These are phyloP conservation scores for Curvularia sp. DNA, from an alignment of 2,329 filamentous ascomycete genomes.

Conservation along the genomic window DNA sequence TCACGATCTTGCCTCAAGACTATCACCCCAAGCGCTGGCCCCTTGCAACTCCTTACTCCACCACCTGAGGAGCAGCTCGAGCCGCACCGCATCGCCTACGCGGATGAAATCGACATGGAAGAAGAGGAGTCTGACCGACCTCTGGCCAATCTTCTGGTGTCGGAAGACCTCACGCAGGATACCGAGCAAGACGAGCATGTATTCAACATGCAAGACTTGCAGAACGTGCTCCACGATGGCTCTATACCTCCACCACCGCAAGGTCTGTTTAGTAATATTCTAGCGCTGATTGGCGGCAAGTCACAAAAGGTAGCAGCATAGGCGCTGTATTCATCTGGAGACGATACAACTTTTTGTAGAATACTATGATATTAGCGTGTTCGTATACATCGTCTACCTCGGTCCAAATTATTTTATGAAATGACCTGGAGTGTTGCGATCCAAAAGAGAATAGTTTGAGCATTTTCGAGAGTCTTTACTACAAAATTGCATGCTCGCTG, in stretches of 20 bases:
- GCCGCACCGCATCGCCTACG: slow-evolving; percentile 21
- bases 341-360: not conserved
- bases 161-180: slow-evolving; percentile 23
- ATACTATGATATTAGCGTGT: slow-evolving; percentile 6
- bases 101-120: slow-evolving; percentile 19
- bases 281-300: slow-evolving; percentile 26
- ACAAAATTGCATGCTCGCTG: not conserved
- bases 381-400: not conserved
- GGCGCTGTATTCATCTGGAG: not conserved
- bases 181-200: slow-evolving; percentile 22
- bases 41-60: slow-evolving; percentile 39
- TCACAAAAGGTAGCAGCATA: slow-evolving; percentile 22
- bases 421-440: not conserved
- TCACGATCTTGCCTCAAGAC: slow-evolving; percentile 73
- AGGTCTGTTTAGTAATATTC: slow-evolving; percentile 25
- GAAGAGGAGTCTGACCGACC: slow-evolving; percentile 9
- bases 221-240: slow-evolving; percentile 30
- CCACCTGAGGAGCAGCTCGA: slow-evolving; percentile 48
- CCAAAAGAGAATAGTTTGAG: not conserved
- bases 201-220: slow-evolving; percentile 26
- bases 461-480: not conserved
- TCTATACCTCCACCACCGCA: slow-evolving; percentile 25
- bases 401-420: not conserved
- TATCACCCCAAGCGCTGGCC: slow-evolving; percentile 43
- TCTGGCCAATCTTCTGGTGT: slow-evolving; percentile 6